These are phyloP conservation scores for Abrus pulchellus DNA, from an alignment of 306 rosid species.

Conservation along the genomic window DNA sequence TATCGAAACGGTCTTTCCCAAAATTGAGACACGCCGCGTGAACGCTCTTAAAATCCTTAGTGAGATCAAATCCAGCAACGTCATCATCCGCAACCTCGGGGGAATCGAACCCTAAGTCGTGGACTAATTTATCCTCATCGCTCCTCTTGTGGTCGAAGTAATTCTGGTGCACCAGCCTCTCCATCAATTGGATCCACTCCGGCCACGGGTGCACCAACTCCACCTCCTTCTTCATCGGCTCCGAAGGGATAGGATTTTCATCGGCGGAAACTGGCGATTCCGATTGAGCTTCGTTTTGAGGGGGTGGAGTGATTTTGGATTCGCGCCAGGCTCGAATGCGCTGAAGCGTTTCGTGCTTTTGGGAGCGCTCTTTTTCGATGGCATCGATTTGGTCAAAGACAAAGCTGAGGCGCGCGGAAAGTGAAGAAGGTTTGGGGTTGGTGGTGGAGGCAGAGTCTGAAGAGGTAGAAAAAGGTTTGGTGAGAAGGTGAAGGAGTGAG, in stretches of 20 bases:
- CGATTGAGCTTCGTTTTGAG: constrained; percentile 31
- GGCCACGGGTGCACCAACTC: constrained; percentile 97
- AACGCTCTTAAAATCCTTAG: constrained; percentile 77
- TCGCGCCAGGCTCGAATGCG: constrained; percentile 91
- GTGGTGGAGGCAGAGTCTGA: constrained; percentile 51
- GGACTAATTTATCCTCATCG: constrained; percentile 82
- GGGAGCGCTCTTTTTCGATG: constrained; percentile 82
- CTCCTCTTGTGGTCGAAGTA: constrained; percentile 85
- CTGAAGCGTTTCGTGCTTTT: constrained; percentile 86
- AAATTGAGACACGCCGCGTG: constrained; percentile 82
- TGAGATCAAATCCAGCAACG: constrained; percentile 59
- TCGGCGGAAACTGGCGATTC: neutral
- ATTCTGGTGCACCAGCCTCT: constrained; percentile 88
- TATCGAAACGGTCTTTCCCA: constrained; percentile 92
- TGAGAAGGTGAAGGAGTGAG: constrained; percentile 44
- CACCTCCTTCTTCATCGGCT: constrained; percentile 52
- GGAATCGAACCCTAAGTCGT: constrained; percentile 66
- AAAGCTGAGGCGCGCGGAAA: constrained; percentile 87
- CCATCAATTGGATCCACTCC: constrained; percentile 95
- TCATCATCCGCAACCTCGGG: constrained; percentile 49
- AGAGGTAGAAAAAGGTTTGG: constrained; percentile 61
- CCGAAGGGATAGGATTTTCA: neutral
- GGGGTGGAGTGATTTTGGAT: constrained; percentile 55
- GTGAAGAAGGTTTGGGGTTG: constrained; percentile 68
- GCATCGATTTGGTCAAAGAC: constrained; percentile 95